Evolutionary conservation across 139 green algal genomes (phyloP).

Genomic region (Picochlorum sp.): DNA sequence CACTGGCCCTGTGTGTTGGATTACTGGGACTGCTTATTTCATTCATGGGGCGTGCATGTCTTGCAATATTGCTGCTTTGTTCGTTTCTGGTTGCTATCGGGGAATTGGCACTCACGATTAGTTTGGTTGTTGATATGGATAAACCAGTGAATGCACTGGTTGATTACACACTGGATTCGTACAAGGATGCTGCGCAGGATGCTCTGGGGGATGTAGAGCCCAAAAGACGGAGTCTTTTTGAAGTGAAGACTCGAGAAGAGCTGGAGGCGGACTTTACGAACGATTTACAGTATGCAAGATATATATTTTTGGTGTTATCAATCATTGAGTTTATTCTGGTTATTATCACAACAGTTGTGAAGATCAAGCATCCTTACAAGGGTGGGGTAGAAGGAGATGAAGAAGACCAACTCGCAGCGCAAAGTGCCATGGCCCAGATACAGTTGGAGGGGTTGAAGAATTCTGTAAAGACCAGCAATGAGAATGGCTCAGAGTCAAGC

Average conservation of each 20-base stretch:
- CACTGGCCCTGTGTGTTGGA: conserved; percentile 4
- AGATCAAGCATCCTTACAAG: conserved; percentile 3
- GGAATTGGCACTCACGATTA: conserved; percentile 27
- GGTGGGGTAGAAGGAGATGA: conserved; percentile 15
- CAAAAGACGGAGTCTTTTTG: not conserved
- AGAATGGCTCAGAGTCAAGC: conserved; percentile 1
- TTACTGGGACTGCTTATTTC: conserved; percentile 24
- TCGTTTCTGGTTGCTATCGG: conserved; percentile 21
- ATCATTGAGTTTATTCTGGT: conserved; percentile 21
- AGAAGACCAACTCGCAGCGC: conserved; percentile 5
- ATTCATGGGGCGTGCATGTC: conserved; percentile 9
- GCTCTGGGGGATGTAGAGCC: not conserved
- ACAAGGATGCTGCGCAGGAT: not conserved
- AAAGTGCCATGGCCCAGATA: conserved; percentile 1
- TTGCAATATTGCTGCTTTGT: conserved; percentile 27
- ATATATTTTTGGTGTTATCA: conserved; percentile 17
- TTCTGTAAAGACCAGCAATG: conserved; percentile 3
- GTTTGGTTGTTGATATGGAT: conserved; percentile 22
- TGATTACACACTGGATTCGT: not conserved
- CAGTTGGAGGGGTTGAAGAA: conserved; percentile 25
- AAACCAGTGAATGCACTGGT: conserved; percentile 12
- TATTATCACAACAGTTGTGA: conserved; percentile 15
- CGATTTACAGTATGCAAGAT: conserved; percentile 9
- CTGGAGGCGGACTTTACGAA: not conserved
- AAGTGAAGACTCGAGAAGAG: conserved; percentile 1